Base-by-base conservation (phyloP, 2,329 filamentous ascomycete species). In the Fusarium dimerum region DNA sequence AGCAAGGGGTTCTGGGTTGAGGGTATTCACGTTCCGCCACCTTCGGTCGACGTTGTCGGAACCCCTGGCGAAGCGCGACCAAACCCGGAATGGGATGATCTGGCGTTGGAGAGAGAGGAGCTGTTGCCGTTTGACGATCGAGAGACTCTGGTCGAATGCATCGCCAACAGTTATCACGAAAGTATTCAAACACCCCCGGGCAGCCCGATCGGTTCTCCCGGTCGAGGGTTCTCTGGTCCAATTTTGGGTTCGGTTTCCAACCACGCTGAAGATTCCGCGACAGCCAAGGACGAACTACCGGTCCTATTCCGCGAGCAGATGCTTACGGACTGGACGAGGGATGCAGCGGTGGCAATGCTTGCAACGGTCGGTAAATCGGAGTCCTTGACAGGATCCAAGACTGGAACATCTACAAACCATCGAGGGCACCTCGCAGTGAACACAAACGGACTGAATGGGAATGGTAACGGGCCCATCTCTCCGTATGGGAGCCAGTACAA, bases 1-100 rank as follows among this genome's bases (percentile, higher is more conserved):
- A 85, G 79, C 62, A 87, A 89, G 66, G 80, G 85, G 18, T 83
- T 94, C 55, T 97, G 92, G 92, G 79, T 93, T 20, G 82, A 90
- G 51, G 84, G 81, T 44, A 79, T 97, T 40, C 80, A 82, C 17
- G 73, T 93, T 16, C 92, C 92, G 1, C 81, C 90, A 4, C 76
- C 86, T 18, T 71, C 79, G 1, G 67, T 92, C 11, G 80, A 87
- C 17, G 74, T 80, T 16, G 84, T 93, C 41, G 78, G 78, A 10
- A 78, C 75, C 3, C 79, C 81, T 2, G 80, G 80, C 20, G 67
- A 73, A 57, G 67, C 69, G 44, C 73, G 66, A 52, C 70, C 71
- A 34, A 76, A 73, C 60, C 75, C 73, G 44, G 73, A 69, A 45
- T 78, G 79, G 68, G 74, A 80, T 44, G 66, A 76, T 32, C 76